Percentiles rank a stretch among this genome's conserved stretches.
These are phyloP conservation scores for Fraxinus pennsylvanica DNA, from an alignment of 257 asterid species.

Conservation along the genomic window DNA sequence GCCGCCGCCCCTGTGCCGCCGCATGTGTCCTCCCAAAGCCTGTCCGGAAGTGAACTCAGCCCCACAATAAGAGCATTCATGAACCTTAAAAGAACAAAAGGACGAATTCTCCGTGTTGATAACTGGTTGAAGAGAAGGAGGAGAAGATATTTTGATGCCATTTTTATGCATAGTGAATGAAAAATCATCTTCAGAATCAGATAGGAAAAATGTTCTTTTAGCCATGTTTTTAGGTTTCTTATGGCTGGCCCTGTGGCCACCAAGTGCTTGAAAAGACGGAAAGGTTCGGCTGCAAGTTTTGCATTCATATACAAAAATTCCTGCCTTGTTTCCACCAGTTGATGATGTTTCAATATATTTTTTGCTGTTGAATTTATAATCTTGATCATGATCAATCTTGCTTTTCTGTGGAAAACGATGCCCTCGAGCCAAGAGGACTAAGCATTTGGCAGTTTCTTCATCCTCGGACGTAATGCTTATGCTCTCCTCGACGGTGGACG, in stretches of 20 bases:
- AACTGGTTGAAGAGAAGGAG: constrained; percentile 46
- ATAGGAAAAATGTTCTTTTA: constrained; percentile 10
- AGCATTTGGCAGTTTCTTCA: constrained; percentile 58
- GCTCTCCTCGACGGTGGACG: constrained; percentile 40
- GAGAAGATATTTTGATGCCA: constrained; percentile 26
- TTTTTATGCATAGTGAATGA: constrained; percentile 31
- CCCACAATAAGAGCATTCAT: constrained; percentile 61
- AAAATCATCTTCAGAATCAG: constrained; percentile 45
- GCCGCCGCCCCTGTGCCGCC: constrained; percentile 46
- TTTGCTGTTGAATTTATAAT: neutral
- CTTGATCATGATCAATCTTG: neutral
- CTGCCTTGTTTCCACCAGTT: constrained; percentile 5
- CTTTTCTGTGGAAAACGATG: constrained; percentile 9
- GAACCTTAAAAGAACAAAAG: constrained; percentile 40
- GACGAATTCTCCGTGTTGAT: constrained; percentile 37
- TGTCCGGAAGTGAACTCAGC: constrained; percentile 70
- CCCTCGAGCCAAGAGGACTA: constrained; percentile 55
- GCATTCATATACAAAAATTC: constrained; percentile 50
- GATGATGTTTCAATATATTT: constrained; percentile 6
- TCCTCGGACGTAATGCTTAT: constrained; percentile 44
- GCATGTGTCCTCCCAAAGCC: constrained; percentile 75
- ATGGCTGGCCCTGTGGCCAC: constrained; percentile 82
- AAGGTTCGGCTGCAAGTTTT: constrained; percentile 64
- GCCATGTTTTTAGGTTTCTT: constrained; percentile 48
- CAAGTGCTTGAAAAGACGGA: constrained; percentile 69